phyloP scores from a whole-genome alignment of 2,329 filamentous ascomycete genomes.

The Blastomyces silverae region DNA sequence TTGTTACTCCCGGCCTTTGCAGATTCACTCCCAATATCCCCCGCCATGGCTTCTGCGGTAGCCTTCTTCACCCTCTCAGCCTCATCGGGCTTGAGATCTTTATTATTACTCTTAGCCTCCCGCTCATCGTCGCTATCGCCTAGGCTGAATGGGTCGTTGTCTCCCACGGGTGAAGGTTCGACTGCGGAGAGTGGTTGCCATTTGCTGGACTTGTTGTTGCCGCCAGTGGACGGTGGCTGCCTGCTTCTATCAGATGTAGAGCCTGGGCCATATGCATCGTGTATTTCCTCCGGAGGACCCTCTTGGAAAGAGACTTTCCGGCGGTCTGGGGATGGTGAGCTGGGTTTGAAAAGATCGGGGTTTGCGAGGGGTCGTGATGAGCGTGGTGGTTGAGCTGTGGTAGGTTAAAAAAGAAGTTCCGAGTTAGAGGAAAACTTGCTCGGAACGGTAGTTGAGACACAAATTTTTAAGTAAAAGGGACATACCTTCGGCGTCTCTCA shows the following conservation, averaged over 20 bases:
- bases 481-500: conserved; percentile 55
- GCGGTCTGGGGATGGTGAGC: conserved; percentile 48
- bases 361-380: conserved; percentile 64
- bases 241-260: conserved; percentile 48
- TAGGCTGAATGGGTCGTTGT: conserved; percentile 94
- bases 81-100: conserved; percentile 48
- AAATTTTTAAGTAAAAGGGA: conserved; percentile 1
- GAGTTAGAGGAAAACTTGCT: no score
- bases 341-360: conserved; percentile 71
- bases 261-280: conserved; percentile 62
- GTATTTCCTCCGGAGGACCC: conserved; percentile 70
- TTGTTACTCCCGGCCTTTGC: conserved; percentile 17
- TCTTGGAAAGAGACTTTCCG: conserved; percentile 54
- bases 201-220: conserved; percentile 68
- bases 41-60: conserved; percentile 46
- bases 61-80: conserved; percentile 60
- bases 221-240: conserved; percentile 27
- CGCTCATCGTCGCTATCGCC: conserved; percentile 94
- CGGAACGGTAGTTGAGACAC: background rate
- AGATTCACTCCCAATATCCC: conserved; percentile 32
- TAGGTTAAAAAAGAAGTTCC: no score
- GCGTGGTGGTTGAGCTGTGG: conserved; percentile 47
- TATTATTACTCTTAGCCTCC: conserved; percentile 58
- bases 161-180: conserved; percentile 73
- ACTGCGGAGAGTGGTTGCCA: conserved; percentile 91